Evolutionary conservation across 2,329 filamentous ascomycete genomes (phyloP), one percentile per base, ranked within the genome.

Genomic region (Didymosphaeria variabile): DNA sequence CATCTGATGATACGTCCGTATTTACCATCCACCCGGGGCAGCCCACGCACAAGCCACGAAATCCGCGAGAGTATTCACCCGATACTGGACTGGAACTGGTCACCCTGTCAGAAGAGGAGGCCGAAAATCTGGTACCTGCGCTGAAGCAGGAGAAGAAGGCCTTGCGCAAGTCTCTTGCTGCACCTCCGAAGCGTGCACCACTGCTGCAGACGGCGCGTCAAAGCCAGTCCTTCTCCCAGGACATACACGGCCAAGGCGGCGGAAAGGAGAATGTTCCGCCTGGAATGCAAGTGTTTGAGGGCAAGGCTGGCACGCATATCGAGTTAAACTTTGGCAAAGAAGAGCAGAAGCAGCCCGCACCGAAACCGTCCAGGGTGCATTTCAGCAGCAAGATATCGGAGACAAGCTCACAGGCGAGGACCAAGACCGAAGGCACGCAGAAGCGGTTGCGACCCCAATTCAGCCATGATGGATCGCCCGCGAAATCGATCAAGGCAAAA

Each of bases 181-280:
- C 74, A 13, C 80, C 82, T 31, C 82, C 83, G 2, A 85, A 81
- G 68, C 80, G 83, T 45, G 79, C 76, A 19, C 85, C 86, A 3
- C 72, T 89, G 54, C 81, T 82, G 38, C 78, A 81, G 42, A 79
- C 75, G 13, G 61, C 70, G 6, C 72, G 71, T 7, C 84, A 85
- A 64, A 80, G 80, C 50, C 69, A 73, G 8, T 76, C 77, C 5
- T 74, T 78, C 44, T 72, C 74, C 19, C 68, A 77, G 46, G 84
- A 88, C 67, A 70, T 84, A n/a, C 68, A 79, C 60, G 86, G 86
- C 26, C 81, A 81, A 52, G 85, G 85, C 36, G 82, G 82, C 5
- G 87, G 87, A 6, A 90, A 90, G 67, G 87, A 90, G 72, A 90
- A 90, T 63, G 69, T 88, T 5, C 86, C 86, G 15, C 87, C 87